These are phyloP conservation scores for Mycosphaerella sp. DNA, from an alignment of 2,329 filamentous ascomycete genomes.

Conservation along the genomic window DNA sequence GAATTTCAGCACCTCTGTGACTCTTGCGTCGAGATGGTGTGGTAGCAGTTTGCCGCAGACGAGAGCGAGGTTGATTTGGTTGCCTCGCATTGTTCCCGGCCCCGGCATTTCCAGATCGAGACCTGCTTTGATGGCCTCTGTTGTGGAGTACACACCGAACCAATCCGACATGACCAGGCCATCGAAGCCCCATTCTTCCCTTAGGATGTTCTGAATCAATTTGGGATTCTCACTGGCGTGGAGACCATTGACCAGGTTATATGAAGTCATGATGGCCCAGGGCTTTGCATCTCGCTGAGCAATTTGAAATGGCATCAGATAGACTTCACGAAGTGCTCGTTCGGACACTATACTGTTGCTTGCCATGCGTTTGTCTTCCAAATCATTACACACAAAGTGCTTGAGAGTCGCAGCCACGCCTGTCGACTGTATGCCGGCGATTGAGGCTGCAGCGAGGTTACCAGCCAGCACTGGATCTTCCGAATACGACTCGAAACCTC, in stretches of 20 bases:
- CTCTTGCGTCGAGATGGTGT: slow-evolving; percentile 49
- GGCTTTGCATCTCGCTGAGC: slow-evolving; percentile 63
- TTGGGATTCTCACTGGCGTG: slow-evolving; percentile 61
- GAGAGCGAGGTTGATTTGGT: slow-evolving; percentile 28
- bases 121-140: slow-evolving; percentile 61
- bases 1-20: slow-evolving; percentile 54
- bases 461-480: slow-evolving; percentile 75
- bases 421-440: slow-evolving; percentile 61
- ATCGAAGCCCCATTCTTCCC: slow-evolving; percentile 62
- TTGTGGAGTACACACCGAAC: slow-evolving; percentile 66
- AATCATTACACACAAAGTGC: slow-evolving; percentile 68
- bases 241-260: slow-evolving; percentile 67
- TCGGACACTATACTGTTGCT: slow-evolving; percentile 60
- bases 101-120: slow-evolving; percentile 84
- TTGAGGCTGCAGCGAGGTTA: slow-evolving; percentile 57
- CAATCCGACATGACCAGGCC: slow-evolving; percentile 63
- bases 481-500: slow-evolving; percentile 81
- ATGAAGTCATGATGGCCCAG: slow-evolving; percentile 65
- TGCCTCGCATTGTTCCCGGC: slow-evolving; percentile 50
- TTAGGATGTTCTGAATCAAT: slow-evolving; percentile 60
- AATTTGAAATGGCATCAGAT: slow-evolving; percentile 69
- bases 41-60: slow-evolving; percentile 25
- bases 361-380: slow-evolving; percentile 61
- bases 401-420: slow-evolving; percentile 73
- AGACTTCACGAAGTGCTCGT: slow-evolving; percentile 60